These are phyloP conservation scores for Mucor saturninus DNA, from an alignment of 371 early-diverging fungal genomes.

Conservation along the genomic window DNA sequence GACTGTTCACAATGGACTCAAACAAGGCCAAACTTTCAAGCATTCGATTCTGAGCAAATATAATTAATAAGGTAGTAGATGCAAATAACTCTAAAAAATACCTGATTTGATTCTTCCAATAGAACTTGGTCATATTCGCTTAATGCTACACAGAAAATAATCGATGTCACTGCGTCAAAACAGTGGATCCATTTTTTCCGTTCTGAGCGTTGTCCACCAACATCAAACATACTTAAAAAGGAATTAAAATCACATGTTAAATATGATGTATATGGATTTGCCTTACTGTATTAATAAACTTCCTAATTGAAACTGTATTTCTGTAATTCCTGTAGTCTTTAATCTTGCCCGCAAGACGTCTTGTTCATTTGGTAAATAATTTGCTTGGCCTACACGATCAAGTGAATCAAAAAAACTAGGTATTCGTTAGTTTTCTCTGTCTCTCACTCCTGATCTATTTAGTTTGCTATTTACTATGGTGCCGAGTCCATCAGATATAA, in stretches of 20 bases:
- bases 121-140: constrained; percentile 78
- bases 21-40: constrained; percentile 79
- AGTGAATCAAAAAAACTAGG: constrained; percentile 63
- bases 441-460: too few species aligned
- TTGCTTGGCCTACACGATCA: constrained; percentile 60
- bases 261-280: neutral
- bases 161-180: constrained; percentile 79
- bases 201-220: constrained; percentile 81
- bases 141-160: constrained; percentile 73
- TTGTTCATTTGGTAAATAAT: constrained; percentile 63
- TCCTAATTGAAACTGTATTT: constrained; percentile 77
- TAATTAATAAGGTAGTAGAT: neutral
- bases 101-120: constrained; percentile 71
- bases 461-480: constrained; percentile 37
- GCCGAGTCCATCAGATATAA: constrained; percentile 88
- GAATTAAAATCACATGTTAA: constrained; percentile 10
- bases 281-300: constrained; percentile 66
- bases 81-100: constrained; percentile 16
- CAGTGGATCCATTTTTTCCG: constrained; percentile 95
- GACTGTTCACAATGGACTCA: constrained; percentile 77
- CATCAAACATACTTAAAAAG: constrained; percentile 70
- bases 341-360: constrained; percentile 85
- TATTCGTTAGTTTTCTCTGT: neutral
- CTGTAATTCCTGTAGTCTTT: constrained; percentile 87
- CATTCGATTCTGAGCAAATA: constrained; percentile 70